Evolutionary conservation across 768 basidiomycete species (phyloP), one percentile per base, ranked within the genome.

Genomic region (Tricholoma sp.): DNA sequence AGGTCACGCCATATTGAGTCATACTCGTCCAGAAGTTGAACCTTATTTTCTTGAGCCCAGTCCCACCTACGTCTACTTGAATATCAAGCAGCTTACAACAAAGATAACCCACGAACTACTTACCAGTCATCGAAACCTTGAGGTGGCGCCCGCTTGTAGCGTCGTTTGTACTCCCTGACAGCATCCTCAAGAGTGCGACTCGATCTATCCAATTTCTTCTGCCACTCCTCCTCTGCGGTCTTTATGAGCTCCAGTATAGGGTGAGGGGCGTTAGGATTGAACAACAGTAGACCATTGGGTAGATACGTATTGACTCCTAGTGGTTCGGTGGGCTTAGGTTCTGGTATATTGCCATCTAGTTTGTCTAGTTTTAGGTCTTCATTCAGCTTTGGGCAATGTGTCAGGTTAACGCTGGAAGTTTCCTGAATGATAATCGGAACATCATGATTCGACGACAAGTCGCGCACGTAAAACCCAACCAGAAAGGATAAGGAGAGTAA

Each of bases 1-100:
- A 98, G 74, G 66, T 96, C 93, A 47, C 82, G 74, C 50, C 78
- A 66, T 29, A 95, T 82, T 24, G 77, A 76, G 63, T 91, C 91
- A 63, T 92, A 96, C 70, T 96, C 94, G 67, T 98, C 94, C 5
- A 88, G 80, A 55, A 96, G 83, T 63, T 85, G 83, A 22, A 91
- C 84, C 16, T 83, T 73, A 69, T 94, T 81, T 50, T 84, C 77
- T 65, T 76, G 74, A n/a, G 83, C 90, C 67, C 78, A 80, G 39
- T 73, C 62, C 78, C 78, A 81, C 80, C 79, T 79, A 37, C 24
- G 29, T 49, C 46, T 47, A 47, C 11, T 11, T 11, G 19, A 50
- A 37, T 35, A 19, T 46, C 47, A 37, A 52, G 35, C 51, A 22
- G 35, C n/a, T 22, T 21, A 54, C 6, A 18, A 55, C 12, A 1